Percentiles rank a stretch among this genome's conserved stretches.
Evolutionary conservation across 768 basidiomycete genomes (phyloP).

Genomic region (Boletus pseudopeckii): DNA sequence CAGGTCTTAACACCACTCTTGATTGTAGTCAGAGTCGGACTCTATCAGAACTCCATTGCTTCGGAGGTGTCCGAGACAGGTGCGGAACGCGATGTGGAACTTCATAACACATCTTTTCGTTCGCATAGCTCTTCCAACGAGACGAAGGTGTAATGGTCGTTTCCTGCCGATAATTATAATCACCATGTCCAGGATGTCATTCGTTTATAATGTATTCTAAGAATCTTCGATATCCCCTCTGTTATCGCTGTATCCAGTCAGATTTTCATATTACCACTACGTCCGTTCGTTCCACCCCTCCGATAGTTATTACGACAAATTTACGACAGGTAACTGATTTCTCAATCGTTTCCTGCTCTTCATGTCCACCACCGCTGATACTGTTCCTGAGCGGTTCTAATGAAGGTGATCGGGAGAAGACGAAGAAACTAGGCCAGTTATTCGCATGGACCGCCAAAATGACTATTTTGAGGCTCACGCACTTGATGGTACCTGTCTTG

Average conservation of each 20-base stretch:
- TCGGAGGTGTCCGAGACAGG: not conserved
- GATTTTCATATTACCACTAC: too few relatives aligned
- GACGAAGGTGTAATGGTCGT: not conserved
- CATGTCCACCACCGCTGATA: not conserved
- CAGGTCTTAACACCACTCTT: constrained; percentile 17
- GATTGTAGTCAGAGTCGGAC: constrained; percentile 15
- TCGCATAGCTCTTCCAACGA: not conserved
- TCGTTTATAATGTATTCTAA: too few relatives aligned
- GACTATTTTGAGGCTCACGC: not conserved
- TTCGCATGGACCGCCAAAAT: not conserved
- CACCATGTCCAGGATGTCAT: not conserved
- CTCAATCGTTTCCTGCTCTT: not conserved
- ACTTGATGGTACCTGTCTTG: not conserved
- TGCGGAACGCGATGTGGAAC: not conserved
- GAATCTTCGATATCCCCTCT: too few relatives aligned
- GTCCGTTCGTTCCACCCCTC: too few relatives aligned
- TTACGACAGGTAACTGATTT: too few relatives aligned
- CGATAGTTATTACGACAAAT: too few relatives aligned
- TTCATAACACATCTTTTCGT: not conserved
- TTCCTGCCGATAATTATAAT: not conserved
- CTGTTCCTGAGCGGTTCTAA: too few relatives aligned
- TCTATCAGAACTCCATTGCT: not conserved
- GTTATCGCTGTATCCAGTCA: not conserved
- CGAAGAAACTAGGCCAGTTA: not conserved
- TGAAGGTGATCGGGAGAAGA: too few relatives aligned